A percentile compares a stretch with the other conserved stretches of the same genome.
phyloP scores from a whole-genome alignment of 129 eudicot genomes.

The Daucus carota region DNA sequence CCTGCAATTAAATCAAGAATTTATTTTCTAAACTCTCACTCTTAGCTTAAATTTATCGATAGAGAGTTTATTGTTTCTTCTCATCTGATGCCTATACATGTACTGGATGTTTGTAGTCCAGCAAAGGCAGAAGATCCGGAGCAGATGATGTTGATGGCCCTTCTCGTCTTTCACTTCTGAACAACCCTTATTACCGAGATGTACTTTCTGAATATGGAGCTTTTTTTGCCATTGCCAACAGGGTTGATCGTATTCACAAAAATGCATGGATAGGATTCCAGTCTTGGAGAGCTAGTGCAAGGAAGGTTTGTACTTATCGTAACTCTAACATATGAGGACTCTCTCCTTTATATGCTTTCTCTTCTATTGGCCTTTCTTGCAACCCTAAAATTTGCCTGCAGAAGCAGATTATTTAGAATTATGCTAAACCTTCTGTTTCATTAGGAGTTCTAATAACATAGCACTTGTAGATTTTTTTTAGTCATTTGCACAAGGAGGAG shows the following conservation, averaged over 20 bases:
- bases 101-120: conserved; percentile 39
- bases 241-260: conserved; percentile 77
- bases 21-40: background rate
- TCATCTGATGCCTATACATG: background rate
- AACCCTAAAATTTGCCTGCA: background rate
- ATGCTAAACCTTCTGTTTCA: background rate
- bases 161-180: conserved; percentile 84
- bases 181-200: conserved; percentile 69
- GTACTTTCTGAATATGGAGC: conserved; percentile 84
- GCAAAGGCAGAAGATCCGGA: conserved; percentile 70
- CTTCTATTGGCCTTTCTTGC: background rate
- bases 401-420: background rate
- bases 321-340: background rate
- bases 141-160: conserved; percentile 87
- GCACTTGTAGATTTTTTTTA: background rate
- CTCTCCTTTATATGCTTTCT: background rate
- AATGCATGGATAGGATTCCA: conserved; percentile 98
- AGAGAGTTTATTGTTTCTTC: background rate
- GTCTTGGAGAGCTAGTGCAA: conserved; percentile 89
- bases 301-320: conserved; percentile 35
- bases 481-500: background rate
- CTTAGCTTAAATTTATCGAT: background rate
- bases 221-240: conserved; percentile 75
- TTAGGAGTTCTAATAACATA: background rate
- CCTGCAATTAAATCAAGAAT: background rate